Percentiles rank a stretch among this genome's conserved stretches.
Evolutionary conservation across 1,284 basidiomycete species (phyloP).

Genomic region (Trichosporon sp.): DNA sequence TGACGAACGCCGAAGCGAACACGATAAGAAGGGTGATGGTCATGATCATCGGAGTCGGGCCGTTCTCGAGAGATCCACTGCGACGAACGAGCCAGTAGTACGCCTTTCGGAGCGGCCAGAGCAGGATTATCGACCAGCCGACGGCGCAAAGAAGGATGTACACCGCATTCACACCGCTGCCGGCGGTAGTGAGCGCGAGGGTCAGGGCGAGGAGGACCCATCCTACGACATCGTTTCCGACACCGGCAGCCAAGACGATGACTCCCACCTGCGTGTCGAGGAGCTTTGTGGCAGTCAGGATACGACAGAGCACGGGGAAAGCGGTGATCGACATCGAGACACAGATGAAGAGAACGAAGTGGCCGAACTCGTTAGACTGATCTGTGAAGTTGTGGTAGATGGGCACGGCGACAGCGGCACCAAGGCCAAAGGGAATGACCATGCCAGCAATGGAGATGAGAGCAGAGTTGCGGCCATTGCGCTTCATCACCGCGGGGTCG

Average conservation of each 20-base stretch:
- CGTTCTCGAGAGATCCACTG: conserved; percentile 68
- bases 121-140: conserved; percentile 72
- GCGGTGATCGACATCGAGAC: conserved; percentile 89
- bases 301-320: conserved; percentile 84
- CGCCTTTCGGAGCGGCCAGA: conserved; percentile 62
- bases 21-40: conserved; percentile 67
- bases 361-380: conserved; percentile 57
- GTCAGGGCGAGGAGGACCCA: conserved; percentile 67
- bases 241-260: conserved; percentile 85
- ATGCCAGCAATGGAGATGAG: conserved; percentile 61
- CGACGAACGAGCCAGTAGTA: conserved; percentile 67
- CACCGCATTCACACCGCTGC: conserved; percentile 61
- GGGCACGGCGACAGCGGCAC: conserved; percentile 71
- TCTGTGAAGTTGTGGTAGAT: conserved; percentile 75
- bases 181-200: conserved; percentile 69
- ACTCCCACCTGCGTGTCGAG: conserved; percentile 90
- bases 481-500: conserved; percentile 69
- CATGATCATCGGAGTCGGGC: conserved; percentile 72
- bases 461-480: conserved; percentile 63
- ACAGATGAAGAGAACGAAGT: conserved; percentile 91
- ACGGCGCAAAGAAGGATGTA: conserved; percentile 76
- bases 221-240: conserved; percentile 77
- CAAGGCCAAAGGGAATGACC: conserved; percentile 73
- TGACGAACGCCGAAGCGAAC: conserved; percentile 74
- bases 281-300: conserved; percentile 57